Evolutionary conservation across 345 rosid species (phyloP), one percentile per base, ranked within the genome.

Genomic region (Eucalyptus pauciflora): DNA sequence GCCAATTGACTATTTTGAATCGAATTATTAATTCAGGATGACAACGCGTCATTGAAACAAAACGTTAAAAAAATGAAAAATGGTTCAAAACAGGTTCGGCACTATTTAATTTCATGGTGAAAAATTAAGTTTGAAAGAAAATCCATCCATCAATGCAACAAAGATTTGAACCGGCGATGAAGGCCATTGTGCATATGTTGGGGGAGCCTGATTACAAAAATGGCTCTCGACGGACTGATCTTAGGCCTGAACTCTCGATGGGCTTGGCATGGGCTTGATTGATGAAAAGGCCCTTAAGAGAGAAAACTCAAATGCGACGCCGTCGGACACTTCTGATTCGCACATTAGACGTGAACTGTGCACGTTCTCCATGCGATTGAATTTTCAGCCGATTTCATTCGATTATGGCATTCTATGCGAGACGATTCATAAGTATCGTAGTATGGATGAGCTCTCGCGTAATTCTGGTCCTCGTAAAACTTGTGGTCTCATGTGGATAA

Each of bases 311-410:
- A 24, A 58, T 5, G 1, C 13, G 29, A 25, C n/a, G 13, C n/a
- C 1, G 0, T 58, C 64, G n/a, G 13, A 58, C 64, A 58, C n/a
- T 0, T 58, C 64, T 11, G 29, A 10, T 1, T 1, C 0, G 0
- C 0, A 52, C 0, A 54, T 20, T 7, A 10, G 58, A 54, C 58
- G 10, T 54, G 25, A 25, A 58, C 13, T 0, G 0, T 25, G 67
- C 29, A 10, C n/a, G n/a, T 58, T 11, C 29, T 25, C 14, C 13
- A 5, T 3, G n/a, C 7, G 67, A 58, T 58, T 25, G 29, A 25
- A 25, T 58, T 24, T 25, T 58, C 13, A 27, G 67, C 67, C n/a
- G 4, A 1, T 25, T 25, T 11, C 29, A 25, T 58, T 2, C 27
- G n/a, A 58, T 24, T 2, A 25, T 25, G n/a, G 13, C 0, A 2